Evolutionary conservation across 2,329 filamentous ascomycete species (phyloP).

Genomic region (Clarireedia paspali): DNA sequence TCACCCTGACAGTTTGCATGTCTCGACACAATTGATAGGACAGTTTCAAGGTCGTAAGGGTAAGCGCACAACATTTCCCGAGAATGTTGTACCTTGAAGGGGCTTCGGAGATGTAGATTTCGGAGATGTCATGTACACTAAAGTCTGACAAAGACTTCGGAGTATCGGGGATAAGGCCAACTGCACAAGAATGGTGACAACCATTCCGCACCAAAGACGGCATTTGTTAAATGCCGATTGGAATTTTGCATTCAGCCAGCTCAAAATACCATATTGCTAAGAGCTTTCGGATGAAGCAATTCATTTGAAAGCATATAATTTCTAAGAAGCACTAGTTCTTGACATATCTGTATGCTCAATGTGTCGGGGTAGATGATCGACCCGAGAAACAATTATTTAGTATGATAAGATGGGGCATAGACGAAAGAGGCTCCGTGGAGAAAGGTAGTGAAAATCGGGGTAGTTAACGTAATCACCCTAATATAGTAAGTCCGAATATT

Average conservation of each 20-base stretch:
- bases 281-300: too few species aligned
- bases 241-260: background rate
- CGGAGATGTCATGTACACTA: conserved; percentile 1
- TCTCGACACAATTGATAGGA: background rate
- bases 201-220: background rate
- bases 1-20: background rate
- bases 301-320: too few species aligned
- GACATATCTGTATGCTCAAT: too few species aligned
- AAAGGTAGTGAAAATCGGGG: background rate
- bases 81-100: background rate
- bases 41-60: background rate
- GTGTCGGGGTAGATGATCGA: too few species aligned
- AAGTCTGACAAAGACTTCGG: conserved; percentile 5
- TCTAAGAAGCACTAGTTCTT: too few species aligned
- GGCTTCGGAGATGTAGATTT: conserved; percentile 6
- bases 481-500: background rate
- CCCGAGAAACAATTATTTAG: too few species aligned
- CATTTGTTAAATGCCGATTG: background rate
- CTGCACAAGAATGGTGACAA: background rate
- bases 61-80: background rate
- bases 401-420: too few species aligned
- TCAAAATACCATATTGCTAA: too few species aligned
- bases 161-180: background rate
- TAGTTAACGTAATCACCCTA: background rate
- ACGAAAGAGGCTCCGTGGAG: background rate